Conservation (phyloP, 148 eudicot genomes). For the Rhododendron ovatum region DNA sequence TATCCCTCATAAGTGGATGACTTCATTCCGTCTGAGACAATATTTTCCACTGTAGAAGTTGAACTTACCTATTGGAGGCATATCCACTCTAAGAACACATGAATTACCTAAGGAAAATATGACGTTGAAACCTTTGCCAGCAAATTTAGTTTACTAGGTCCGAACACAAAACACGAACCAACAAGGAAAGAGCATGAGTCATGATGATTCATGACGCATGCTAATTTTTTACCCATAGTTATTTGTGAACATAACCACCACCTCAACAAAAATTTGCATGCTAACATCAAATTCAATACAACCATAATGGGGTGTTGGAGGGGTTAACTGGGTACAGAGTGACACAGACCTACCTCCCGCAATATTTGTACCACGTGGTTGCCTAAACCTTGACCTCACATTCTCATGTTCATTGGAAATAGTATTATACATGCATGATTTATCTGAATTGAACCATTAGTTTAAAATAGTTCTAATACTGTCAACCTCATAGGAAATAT, state of each 20-base stretch:
- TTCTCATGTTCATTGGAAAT: not conserved
- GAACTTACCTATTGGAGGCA: not conserved
- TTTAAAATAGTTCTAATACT: not conserved
- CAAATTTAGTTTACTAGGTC: not conserved
- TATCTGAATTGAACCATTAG: not conserved
- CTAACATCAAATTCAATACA: not conserved
- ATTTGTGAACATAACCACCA: not conserved
- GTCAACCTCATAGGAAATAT: not conserved
- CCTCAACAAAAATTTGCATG: not conserved
- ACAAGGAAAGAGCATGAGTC: not conserved
- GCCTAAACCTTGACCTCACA: constrained; percentile 1
- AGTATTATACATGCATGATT: not conserved
- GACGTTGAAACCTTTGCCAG: not conserved
- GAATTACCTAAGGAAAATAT: not conserved
- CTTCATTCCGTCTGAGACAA: not conserved
- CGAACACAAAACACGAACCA: not conserved
- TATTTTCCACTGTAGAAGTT: not conserved
- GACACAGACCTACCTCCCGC: not conserved
- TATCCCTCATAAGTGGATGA: not conserved
- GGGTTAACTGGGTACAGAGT: not conserved
- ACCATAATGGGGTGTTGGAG: not conserved
- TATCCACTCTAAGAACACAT: not conserved
- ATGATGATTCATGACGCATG: not conserved
- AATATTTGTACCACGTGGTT: not conserved
- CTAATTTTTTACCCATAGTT: not conserved